These are phyloP conservation scores for Parathielavia hyrcaniae DNA, from an alignment of 495 filamentous ascomycete species.

Conservation along the genomic window DNA sequence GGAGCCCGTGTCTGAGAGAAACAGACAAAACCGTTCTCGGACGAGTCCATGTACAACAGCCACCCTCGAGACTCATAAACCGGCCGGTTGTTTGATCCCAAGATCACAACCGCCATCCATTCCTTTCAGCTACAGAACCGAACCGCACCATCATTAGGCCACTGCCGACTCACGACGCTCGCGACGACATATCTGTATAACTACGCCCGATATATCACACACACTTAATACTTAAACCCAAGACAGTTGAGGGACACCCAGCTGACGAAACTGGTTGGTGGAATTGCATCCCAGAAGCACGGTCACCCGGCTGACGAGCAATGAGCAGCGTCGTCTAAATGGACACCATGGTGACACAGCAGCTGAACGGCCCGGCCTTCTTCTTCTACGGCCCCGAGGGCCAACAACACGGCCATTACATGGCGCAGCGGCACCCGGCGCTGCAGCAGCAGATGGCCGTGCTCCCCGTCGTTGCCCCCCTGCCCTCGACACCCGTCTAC, in stretches of 20 bases:
- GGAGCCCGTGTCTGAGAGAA: background rate
- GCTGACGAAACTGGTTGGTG: conserved; percentile 26
- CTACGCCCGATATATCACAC: conserved; percentile 40
- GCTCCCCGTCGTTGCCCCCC: conserved; percentile 49
- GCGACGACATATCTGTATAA: conserved; percentile 36
- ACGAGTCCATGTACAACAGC: conserved; percentile 42
- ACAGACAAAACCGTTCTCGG: conserved; percentile 10
- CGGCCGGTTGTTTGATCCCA: conserved; percentile 35
- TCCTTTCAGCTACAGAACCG: conserved; percentile 43
- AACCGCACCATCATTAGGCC: conserved; percentile 49
- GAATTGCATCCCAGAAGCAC: background rate
- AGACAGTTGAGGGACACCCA: conserved; percentile 10
- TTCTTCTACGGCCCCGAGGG: conserved; percentile 86
- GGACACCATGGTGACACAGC: conserved; percentile 45
- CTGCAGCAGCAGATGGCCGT: conserved; percentile 43
- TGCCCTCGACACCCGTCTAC: conserved; percentile 65
- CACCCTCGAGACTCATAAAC: conserved; percentile 35
- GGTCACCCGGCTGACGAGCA: conserved; percentile 18
- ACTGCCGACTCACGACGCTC: conserved; percentile 30
- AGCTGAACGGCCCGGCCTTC: conserved; percentile 71
- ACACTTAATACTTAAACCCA: conserved; percentile 43
- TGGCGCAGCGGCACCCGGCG: conserved; percentile 59
- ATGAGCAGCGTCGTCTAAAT: conserved; percentile 30
- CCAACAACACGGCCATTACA: conserved; percentile 76
- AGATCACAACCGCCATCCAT: conserved; percentile 42